Conservation (phyloP, 345 rosid genomes). For the Heritiera littoralis region DNA sequence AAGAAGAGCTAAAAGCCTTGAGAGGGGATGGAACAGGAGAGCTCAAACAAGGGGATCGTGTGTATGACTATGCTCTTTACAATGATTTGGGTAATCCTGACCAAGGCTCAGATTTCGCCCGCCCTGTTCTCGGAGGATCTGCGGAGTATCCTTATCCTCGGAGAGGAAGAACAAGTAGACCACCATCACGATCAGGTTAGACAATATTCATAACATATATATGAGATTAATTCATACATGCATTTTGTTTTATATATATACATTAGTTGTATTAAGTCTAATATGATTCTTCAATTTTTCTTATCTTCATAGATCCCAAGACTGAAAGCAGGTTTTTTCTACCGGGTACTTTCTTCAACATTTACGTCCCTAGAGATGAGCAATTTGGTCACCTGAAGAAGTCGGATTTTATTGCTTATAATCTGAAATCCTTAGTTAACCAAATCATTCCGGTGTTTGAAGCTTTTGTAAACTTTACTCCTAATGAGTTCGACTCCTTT, state of each 20-base stretch:
- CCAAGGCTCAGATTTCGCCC: conserved; percentile 33
- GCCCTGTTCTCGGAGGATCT: conserved; percentile 77
- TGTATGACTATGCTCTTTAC: conserved; percentile 76
- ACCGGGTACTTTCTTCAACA: not conserved
- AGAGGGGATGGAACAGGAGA: conserved; percentile 66
- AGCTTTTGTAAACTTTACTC: conserved; percentile 44
- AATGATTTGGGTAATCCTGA: conserved; percentile 65
- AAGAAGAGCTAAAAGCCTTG: conserved; percentile 44
- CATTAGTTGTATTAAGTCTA: not conserved
- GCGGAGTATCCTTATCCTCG: conserved; percentile 70
- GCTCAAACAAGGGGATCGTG: conserved; percentile 65
- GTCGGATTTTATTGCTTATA: conserved; percentile 28
- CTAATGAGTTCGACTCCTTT: conserved; percentile 55
- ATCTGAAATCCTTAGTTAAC: conserved; percentile 60
- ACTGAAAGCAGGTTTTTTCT: not conserved
- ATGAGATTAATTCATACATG: no score
- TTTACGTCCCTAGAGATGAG: conserved; percentile 81
- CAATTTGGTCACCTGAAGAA: conserved; percentile 66
- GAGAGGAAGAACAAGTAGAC: conserved; percentile 66
- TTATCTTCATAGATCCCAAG: not conserved
- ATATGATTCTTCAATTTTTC: not conserved
- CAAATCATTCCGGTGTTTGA: conserved; percentile 52
- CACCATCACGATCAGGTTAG: conserved; percentile 43
- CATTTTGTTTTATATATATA: no score
- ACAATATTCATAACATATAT: not conserved